These are phyloP conservation scores for Penicillium canescens DNA, from an alignment of 495 filamentous ascomycete species.

Conservation along the genomic window DNA sequence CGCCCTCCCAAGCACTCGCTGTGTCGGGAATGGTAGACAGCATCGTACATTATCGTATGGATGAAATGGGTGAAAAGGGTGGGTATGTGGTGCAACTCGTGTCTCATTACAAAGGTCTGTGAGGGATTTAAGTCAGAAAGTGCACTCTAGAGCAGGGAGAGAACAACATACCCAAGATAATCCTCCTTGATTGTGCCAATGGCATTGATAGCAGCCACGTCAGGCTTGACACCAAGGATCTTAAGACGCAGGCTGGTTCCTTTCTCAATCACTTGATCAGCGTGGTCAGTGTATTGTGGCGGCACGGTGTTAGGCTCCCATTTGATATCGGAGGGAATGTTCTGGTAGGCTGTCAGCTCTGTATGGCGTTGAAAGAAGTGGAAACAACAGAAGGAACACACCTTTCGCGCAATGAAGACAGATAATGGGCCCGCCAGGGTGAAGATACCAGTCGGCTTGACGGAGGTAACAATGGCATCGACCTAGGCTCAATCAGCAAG, in stretches of 20 bases:
- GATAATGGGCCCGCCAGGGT: slow-evolving; percentile 83
- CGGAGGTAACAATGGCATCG: slow-evolving; percentile 85
- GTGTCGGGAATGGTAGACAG: slow-evolving; percentile 1
- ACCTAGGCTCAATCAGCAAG: slow-evolving; percentile 54
- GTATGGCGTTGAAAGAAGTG: neutral
- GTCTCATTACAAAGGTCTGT: slow-evolving; percentile 40
- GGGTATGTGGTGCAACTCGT: slow-evolving; percentile 28
- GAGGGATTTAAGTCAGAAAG: slow-evolving; percentile 7
- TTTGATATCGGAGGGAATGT: slow-evolving; percentile 89
- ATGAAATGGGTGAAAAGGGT: neutral
- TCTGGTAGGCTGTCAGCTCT: slow-evolving; percentile 50
- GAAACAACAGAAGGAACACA: slow-evolving; percentile 34
- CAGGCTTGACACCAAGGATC: slow-evolving; percentile 86
- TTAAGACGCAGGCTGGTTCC: slow-evolving; percentile 91
- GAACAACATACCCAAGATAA: slow-evolving; percentile 50
- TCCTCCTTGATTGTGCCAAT: slow-evolving; percentile 97
- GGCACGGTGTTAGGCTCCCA: slow-evolving; percentile 90
- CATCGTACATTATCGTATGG: slow-evolving; percentile 12
- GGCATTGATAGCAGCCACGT: slow-evolving; percentile 91
- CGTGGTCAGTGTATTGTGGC: slow-evolving; percentile 80
- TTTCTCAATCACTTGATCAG: slow-evolving; percentile 90
- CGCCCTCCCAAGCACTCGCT: neutral
- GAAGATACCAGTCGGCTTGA: slow-evolving; percentile 92
- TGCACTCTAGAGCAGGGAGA: neutral
- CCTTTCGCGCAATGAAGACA: slow-evolving; percentile 86